Conservation (phyloP, 192 early-diverging fungal species). For the Coemansia sp. region DNA sequence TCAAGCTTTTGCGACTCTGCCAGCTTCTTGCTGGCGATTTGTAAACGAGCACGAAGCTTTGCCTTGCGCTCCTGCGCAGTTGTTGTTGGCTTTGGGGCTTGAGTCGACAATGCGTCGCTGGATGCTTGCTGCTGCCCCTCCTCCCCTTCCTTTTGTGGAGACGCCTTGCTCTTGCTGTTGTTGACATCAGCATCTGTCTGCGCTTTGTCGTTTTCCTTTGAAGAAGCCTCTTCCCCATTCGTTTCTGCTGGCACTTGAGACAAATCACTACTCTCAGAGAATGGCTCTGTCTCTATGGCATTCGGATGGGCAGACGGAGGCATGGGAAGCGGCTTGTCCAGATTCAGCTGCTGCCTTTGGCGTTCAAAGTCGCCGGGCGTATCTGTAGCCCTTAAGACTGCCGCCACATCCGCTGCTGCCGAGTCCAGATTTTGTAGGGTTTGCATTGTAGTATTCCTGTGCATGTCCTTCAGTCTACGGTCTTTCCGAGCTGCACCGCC, state of each 20-base stretch:
- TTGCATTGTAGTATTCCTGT: background rate
- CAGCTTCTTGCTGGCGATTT: constrained; percentile 30
- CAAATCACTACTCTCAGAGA: background rate
- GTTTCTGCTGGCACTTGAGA: background rate
- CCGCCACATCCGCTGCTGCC: constrained; percentile 7
- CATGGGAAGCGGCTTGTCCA: constrained; percentile 34
- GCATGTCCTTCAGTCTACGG: background rate
- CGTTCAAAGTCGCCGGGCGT: background rate
- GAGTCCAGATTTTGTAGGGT: background rate
- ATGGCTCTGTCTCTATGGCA: background rate
- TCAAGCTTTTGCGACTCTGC: constrained; percentile 32
- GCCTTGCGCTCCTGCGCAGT: constrained; percentile 33
- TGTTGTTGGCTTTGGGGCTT: constrained; percentile 8
- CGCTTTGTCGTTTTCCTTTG: background rate
- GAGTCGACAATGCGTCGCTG: background rate
- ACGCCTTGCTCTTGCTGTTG: background rate
- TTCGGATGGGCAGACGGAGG: constrained; percentile 1
- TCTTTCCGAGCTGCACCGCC: background rate
- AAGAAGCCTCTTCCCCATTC: background rate
- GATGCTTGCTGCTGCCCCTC: background rate
- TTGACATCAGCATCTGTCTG: background rate
- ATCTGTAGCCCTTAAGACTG: background rate
- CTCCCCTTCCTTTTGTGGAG: background rate
- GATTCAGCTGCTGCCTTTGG: constrained; percentile 2
- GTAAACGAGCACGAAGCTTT: constrained; percentile 32